These are phyloP conservation scores for Herpotrichia juniperi DNA, from an alignment of 2,329 filamentous ascomycete species.

Conservation along the genomic window DNA sequence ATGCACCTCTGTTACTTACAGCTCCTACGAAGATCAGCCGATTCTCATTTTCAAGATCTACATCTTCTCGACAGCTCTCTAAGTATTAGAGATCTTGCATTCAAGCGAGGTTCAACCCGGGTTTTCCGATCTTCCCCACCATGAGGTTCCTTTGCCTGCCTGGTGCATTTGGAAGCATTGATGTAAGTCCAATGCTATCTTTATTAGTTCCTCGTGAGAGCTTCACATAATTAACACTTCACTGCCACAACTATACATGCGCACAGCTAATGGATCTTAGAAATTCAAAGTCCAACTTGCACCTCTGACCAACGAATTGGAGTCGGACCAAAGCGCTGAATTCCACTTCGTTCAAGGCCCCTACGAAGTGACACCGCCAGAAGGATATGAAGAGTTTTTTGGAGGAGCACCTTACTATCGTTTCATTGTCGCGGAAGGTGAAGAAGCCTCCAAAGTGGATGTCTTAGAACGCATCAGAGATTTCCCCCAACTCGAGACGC, in stretches of 20 bases:
- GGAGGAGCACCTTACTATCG: constrained; percentile 62
- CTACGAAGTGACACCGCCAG: constrained; percentile 57
- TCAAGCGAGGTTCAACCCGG: neutral
- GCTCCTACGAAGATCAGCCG: neutral
- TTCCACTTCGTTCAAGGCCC: constrained; percentile 56
- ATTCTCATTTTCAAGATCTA: neutral
- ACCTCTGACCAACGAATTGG: constrained; percentile 57
- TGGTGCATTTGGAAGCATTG: constrained; percentile 63
- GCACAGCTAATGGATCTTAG: too few species aligned
- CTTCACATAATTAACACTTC: neutral
- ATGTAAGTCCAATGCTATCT: constrained; percentile 45
- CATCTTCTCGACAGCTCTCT: neutral
- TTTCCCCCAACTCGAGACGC: constrained; percentile 56
- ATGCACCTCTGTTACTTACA: constrained; percentile 1
- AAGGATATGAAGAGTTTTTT: constrained; percentile 64
- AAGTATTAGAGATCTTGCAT: neutral
- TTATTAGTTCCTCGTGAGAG: neutral
- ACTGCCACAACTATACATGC: neutral
- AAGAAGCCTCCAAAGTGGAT: constrained; percentile 45
- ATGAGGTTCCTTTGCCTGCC: constrained; percentile 66
- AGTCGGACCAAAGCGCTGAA: constrained; percentile 53
- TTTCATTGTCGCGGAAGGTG: constrained; percentile 56
- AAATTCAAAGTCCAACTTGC: constrained; percentile 62
- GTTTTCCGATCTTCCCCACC: constrained; percentile 17
- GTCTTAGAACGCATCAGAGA: constrained; percentile 59